Evolutionary conservation across 2,329 filamentous ascomycete species (phyloP).

Genomic region (Aspergillus pseudonomiae): DNA sequence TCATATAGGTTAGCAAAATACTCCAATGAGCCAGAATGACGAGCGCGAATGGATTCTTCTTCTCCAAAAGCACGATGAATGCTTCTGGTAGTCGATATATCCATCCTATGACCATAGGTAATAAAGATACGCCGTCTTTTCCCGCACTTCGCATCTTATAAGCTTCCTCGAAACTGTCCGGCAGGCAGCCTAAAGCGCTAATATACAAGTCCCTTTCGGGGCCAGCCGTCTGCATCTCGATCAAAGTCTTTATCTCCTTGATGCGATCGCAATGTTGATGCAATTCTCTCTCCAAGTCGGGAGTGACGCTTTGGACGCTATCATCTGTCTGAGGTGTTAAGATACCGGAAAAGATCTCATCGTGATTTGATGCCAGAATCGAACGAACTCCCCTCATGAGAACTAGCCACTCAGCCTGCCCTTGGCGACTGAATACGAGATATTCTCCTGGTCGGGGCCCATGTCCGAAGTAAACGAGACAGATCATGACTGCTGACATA

Average conservation of each 20-base stretch:
- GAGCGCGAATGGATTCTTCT: conserved; percentile 30
- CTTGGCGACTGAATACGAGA: conserved; percentile 34
- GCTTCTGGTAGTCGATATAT: conserved; percentile 29
- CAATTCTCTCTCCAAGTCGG: conserved; percentile 20
- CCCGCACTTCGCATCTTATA: conserved; percentile 19
- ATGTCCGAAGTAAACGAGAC: conserved; percentile 37
- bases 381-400: conserved; percentile 35
- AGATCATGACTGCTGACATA: conserved; percentile 35
- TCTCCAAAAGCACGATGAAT: conserved; percentile 29
- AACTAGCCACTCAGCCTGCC: conserved; percentile 35
- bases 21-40: conserved; percentile 36
- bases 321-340: conserved; percentile 16
- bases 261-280: conserved; percentile 20
- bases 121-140: conserved; percentile 20
- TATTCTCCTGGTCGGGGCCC: conserved; percentile 35
- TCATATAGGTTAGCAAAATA: conserved; percentile 36
- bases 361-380: conserved; percentile 23
- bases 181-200: conserved; percentile 17
- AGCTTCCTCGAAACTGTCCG: conserved; percentile 19
- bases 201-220: conserved; percentile 11
- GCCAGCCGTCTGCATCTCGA: conserved; percentile 13
- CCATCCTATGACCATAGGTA: conserved; percentile 35
- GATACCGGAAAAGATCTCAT: conserved; percentile 31
- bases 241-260: conserved; percentile 13
- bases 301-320: conserved; percentile 4